phyloP scores from a whole-genome alignment of 1,139 yeast genomes.

The Suhomyces taliae region DNA sequence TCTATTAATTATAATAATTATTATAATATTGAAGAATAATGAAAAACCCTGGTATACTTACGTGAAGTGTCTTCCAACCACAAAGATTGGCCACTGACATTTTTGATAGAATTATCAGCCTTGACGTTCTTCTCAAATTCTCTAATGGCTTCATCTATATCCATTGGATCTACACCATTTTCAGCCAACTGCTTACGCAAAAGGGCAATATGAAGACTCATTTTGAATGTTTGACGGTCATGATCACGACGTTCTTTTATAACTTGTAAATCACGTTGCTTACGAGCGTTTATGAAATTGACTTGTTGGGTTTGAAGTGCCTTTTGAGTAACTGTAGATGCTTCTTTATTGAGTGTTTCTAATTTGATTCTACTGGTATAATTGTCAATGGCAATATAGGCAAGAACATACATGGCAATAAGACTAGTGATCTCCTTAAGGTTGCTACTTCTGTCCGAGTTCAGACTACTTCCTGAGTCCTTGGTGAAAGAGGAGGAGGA shows the following conservation, averaged over 20 bases:
- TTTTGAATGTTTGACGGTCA: slow-evolving; percentile 55
- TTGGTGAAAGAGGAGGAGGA: no score
- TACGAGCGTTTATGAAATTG: slow-evolving; percentile 43
- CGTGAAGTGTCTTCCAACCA: slow-evolving; percentile 58
- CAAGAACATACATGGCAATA: slow-evolving; percentile 39
- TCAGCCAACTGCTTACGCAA: slow-evolving; percentile 58
- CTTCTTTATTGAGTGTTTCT: slow-evolving; percentile 42
- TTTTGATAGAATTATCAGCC: slow-evolving; percentile 54
- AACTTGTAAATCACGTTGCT: slow-evolving; percentile 48
- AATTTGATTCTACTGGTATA: slow-evolving; percentile 43
- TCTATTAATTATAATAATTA: not conserved
- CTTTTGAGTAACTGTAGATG: slow-evolving; percentile 42
- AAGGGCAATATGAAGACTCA: slow-evolving; percentile 65
- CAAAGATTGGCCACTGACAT: slow-evolving; percentile 53
- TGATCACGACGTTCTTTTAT: slow-evolving; percentile 48
- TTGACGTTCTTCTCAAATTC: slow-evolving; percentile 58
- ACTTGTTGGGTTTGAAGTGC: slow-evolving; percentile 44
- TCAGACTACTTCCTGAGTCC: no score
- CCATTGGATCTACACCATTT: slow-evolving; percentile 51
- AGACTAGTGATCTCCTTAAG: slow-evolving; percentile 35
- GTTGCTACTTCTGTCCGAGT: slow-evolving; percentile 5
- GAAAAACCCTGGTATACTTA: slow-evolving; percentile 15
- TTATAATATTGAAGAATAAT: not conserved
- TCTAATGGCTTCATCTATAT: slow-evolving; percentile 49
- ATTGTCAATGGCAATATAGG: slow-evolving; percentile 55